Conservation (phyloP, 1,284 basidiomycete species). For the Puccinia horiana region DNA sequence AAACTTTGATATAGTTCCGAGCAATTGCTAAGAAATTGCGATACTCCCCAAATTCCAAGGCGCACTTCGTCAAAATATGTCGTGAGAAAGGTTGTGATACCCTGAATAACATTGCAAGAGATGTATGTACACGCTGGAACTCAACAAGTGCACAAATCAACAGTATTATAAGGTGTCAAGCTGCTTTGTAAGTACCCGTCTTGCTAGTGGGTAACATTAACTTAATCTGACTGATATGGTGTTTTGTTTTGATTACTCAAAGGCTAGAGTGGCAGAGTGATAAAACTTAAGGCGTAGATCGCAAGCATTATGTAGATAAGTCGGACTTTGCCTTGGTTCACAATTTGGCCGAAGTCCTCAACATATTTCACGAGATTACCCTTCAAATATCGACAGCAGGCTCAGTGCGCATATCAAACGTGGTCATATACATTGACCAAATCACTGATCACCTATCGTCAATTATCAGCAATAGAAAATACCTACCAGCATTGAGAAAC, state of each 20-base stretch:
- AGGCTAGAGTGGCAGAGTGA: not conserved
- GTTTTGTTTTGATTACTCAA: not conserved
- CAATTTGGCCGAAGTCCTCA: not conserved
- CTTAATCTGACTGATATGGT: not conserved
- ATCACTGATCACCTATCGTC: not conserved
- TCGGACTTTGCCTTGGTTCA: not conserved
- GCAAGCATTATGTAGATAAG: not conserved
- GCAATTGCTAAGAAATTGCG: not conserved
- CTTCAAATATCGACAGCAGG: not conserved
- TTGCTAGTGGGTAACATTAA: not conserved
- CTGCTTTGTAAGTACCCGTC: not conserved
- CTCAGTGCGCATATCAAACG: not conserved
- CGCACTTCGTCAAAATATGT: not conserved
- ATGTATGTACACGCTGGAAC: constrained; percentile 3
- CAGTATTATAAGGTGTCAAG: constrained; percentile 7
- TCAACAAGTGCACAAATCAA: no score
- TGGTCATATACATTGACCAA: not conserved
- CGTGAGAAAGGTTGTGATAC: not conserved
- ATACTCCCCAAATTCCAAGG: constrained; percentile 3
- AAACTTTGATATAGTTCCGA: not conserved
- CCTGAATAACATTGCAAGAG: constrained; percentile 1
- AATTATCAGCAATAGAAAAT: not conserved
- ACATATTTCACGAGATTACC: not conserved
- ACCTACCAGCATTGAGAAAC: constrained; percentile 1
- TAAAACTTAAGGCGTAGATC: not conserved